phyloP scores from a whole-genome alignment of 192 early-diverging fungal genomes.

The Coemansia sp. region DNA sequence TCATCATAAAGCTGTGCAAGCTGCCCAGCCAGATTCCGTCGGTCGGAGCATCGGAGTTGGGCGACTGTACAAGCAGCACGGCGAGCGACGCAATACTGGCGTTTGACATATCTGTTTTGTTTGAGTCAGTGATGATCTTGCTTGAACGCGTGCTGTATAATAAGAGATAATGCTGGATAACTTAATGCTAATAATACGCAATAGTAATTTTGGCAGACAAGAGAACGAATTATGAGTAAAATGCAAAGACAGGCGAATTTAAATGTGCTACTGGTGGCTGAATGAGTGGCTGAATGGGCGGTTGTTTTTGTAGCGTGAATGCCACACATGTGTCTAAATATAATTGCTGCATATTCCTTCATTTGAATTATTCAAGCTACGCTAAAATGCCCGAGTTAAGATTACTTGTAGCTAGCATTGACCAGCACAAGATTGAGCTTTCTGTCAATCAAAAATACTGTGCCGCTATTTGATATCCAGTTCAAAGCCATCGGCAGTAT shows the following conservation, averaged over 20 bases:
- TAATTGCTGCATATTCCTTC: too few species aligned
- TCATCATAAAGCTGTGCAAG: constrained; percentile 64
- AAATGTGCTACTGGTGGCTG: neutral
- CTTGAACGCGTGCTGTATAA: neutral
- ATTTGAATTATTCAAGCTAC: neutral
- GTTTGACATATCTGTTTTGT: neutral
- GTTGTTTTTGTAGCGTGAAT: neutral
- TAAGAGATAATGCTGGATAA: neutral
- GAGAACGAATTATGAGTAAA: neutral
- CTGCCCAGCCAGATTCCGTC: constrained; percentile 60
- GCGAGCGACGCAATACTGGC: neutral
- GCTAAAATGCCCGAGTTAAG: too few species aligned
- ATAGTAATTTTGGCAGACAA: neutral
- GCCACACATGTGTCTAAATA: neutral
- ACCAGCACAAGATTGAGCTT: too few species aligned
- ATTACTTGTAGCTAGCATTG: too few species aligned
- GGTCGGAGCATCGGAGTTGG: constrained; percentile 12
- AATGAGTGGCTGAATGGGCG: neutral
- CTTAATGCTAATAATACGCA: neutral
- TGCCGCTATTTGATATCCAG: too few species aligned
- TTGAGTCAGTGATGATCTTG: neutral
- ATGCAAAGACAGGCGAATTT: neutral
- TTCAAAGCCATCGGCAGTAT: neutral
- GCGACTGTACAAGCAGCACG: constrained; percentile 5
- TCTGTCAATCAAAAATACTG: too few species aligned